Evolutionary conservation across 805 yeast species (phyloP), one percentile per base, ranked within the genome.

Genomic region (Pichia scutulata): DNA sequence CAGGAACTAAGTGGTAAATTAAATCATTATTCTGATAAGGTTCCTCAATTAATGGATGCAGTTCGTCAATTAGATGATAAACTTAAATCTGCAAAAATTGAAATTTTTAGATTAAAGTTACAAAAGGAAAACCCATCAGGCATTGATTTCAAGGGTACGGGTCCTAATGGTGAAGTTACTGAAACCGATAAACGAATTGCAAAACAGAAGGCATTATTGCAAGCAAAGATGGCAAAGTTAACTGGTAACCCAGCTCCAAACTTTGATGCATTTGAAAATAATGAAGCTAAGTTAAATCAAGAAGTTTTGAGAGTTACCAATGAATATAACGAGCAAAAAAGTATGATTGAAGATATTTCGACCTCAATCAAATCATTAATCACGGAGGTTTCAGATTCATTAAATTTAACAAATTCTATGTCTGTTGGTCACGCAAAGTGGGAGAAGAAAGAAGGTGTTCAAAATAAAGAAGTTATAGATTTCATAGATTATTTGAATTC

Each of bases 161-260:
- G 97, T 8, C 84, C 89, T 44, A 81, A 84, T 60, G 97, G 97
- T 28, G 80, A 81, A 52, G 78, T 89, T 9, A 90, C 97, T 3
- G 97, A 87, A 24, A 68, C 80, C 14, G 97, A 90, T 63, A 77
- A 86, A 52, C 78, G 86, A 55, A 85, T 86, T 59, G 93, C 92
- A 39, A 83, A 78, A 57, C 82, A 87, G 41, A 84, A 86, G 61
- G 95, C 92, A 40, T 69, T 82, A 50, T 72, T 93, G 58, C 81
- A 82, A 55, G 86, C 90, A 46, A 78, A 96, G 57, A 89, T 92
- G 95, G 95, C 96, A 26, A 88, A 92, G 4, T 76, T 92, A 60
- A 90, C 97, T 0, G 97, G 97, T 7, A 84, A 82, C 60, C 71
- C 78, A 8, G 70, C 74, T 3, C 68, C 74, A 8, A 70, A 70